These are phyloP conservation scores for Silene latifolia DNA, from an alignment of 148 eudicot species.

Conservation along the genomic window DNA sequence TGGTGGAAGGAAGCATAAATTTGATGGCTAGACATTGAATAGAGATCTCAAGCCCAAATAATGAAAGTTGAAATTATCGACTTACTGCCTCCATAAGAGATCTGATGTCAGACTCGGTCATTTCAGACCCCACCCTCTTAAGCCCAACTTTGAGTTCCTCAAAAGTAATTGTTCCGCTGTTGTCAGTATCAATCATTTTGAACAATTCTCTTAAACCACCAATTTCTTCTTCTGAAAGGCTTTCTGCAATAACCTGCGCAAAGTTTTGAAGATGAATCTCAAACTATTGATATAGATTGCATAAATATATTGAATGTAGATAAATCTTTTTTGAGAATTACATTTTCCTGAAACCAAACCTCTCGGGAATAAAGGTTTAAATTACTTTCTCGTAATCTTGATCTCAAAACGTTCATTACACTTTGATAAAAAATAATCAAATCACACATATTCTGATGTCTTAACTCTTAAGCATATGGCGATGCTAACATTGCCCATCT, in stretches of 20 bases:
- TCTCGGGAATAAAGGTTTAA: background rate
- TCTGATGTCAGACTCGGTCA: constrained; percentile 42
- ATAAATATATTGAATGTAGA: background rate
- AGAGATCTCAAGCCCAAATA: background rate
- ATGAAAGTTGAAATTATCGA: background rate
- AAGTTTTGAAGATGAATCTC: constrained; percentile 24
- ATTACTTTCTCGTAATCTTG: background rate
- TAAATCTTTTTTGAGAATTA: background rate
- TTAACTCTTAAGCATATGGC: too few relatives aligned
- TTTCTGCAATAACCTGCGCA: constrained; percentile 44
- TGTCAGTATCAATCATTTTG: constrained; percentile 48
- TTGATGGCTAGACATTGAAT: background rate
- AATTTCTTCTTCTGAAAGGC: constrained; percentile 46
- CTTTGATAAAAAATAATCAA: too few relatives aligned
- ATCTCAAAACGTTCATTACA: background rate
- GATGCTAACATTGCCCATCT: too few relatives aligned
- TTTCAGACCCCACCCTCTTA: constrained; percentile 39
- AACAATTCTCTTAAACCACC: constrained; percentile 40
- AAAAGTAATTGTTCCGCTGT: constrained; percentile 43
- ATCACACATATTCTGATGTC: too few relatives aligned
- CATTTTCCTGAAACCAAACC: background rate
- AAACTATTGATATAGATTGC: background rate
- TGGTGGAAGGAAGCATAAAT: background rate
- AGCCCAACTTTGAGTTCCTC: constrained; percentile 43
- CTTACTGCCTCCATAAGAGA: constrained; percentile 49